Evolutionary conservation across 306 rosid genomes (phyloP), one percentile per base, ranked within the genome.

Genomic region (Cicer bijugum): DNA sequence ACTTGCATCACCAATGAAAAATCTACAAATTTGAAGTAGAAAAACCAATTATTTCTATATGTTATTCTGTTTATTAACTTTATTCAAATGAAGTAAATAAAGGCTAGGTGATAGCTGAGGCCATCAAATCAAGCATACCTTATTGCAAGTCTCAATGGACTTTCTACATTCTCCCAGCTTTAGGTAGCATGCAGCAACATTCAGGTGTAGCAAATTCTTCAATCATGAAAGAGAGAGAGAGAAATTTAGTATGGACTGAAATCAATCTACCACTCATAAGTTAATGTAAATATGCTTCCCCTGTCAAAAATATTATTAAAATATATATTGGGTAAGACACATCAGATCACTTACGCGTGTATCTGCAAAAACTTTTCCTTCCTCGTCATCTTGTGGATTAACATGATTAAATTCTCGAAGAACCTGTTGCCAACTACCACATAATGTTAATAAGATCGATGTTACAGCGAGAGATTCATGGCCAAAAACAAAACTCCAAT

Each of bases 351-450:
- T 66, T 79, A 94, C 99, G 77, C 96, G 91, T 4, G 99, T 86
- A 85, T 91, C 83, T 47, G 70, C 38, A 85, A 90, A 94, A 58
- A 85, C 52, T 81, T 90, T 94, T 69, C 97, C 99, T 85, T 94
- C 96, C 5, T 91, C 97, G 1, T 94, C 99, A 77, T 90, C 99
- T 78, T 90, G 99, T 75, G 99, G 99, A 87, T 94, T 89, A 44
- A 94, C 96, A 80, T 94, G 99, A 90, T 91, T 89, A 84, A 95
- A 95, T 82, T 95, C 99, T 58, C 99, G 83, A 80, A 95, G 95
- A 74, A 95, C 92, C 97, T 95, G 88, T 17, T 50, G 58, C 43
- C 76, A 82, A 74, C 64, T 67, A 87, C 61, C 78, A 58, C 75
- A 73, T 52, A 62, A 75, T 77, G 81, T 81, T 80, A 76, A 50